Evolutionary conservation across 306 rosid species (phyloP).

Genomic region (Trifolium repens): DNA sequence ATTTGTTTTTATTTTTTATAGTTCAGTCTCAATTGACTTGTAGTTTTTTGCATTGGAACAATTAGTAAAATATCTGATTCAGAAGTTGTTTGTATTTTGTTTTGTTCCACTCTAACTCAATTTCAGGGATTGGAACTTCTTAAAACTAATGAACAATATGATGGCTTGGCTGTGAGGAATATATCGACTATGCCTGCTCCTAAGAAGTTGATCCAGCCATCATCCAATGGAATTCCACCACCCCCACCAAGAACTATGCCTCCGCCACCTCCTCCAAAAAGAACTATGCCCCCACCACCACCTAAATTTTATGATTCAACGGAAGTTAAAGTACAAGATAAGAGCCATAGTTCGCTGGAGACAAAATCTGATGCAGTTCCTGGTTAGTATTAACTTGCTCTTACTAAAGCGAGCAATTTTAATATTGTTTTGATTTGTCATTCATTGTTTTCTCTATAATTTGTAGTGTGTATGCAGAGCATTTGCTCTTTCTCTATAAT

Average conservation of each 20-base stretch:
- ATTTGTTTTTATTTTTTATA: slow-evolving; percentile 6
- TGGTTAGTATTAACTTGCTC: slow-evolving; percentile 54
- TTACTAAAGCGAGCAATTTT: slow-evolving; percentile 24
- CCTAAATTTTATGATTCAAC: slow-evolving; percentile 59
- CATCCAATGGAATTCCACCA: slow-evolving; percentile 58
- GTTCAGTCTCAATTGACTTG: slow-evolving; percentile 32
- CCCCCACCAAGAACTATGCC: slow-evolving; percentile 62
- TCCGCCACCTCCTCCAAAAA: slow-evolving; percentile 63
- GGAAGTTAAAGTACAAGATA: slow-evolving; percentile 51
- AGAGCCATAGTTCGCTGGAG: slow-evolving; percentile 49
- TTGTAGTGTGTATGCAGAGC: not conserved
- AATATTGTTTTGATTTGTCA: slow-evolving; percentile 17
- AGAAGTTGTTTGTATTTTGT: slow-evolving; percentile 51
- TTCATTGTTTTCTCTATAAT: slow-evolving; percentile 10
- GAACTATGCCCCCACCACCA: slow-evolving; percentile 67
- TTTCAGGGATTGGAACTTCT: slow-evolving; percentile 62
- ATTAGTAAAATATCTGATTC: slow-evolving; percentile 39
- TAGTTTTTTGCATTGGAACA: slow-evolving; percentile 25
- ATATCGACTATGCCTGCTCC: slow-evolving; percentile 80
- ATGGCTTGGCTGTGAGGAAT: slow-evolving; percentile 61
- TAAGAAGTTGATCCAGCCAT: slow-evolving; percentile 65
- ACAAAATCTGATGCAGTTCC: slow-evolving; percentile 62
- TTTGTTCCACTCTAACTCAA: slow-evolving; percentile 51
- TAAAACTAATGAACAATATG: slow-evolving; percentile 48
- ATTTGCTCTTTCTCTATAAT: slow-evolving; percentile 22